Evolutionary conservation across 2,329 filamentous ascomycete genomes (phyloP), one percentile per base, ranked within the genome.

Genomic region (Ceratocystis lukuohia): DNA sequence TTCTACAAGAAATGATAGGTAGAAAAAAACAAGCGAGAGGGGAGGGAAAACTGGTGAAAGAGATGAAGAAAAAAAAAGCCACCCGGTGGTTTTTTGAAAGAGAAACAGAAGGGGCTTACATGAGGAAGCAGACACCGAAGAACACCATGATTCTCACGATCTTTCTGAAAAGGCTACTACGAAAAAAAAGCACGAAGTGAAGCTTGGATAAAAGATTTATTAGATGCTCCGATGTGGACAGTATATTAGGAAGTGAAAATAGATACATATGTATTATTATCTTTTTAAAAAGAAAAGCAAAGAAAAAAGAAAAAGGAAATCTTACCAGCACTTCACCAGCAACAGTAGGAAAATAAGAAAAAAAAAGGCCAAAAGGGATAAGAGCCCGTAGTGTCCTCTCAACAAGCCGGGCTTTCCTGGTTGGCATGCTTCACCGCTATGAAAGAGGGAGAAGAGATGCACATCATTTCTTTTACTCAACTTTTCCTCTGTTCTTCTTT

Each of bases 391-490:
- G 20, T 44, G 30, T 44, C 46, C 28, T 41, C 28, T n/a, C 22
- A 7, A 12, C 48, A 53, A 56, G 48, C 50, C 62, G 44, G 62
- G 61, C 44, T 33, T 37, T 50, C 61, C 61, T 63, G 41, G 61
- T 63, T 48, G 37, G 61, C 37, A 63, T 22, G 61, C 61, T 50
- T 48, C 61, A 62, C 37, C 61, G 61, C 61, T 48, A 63, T 50
- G 46, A 20, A 28, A 30, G 46, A 30, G 37, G 44, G 44, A 48
- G 37, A 62, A 44, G 20, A 62, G 20, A 4, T 46, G 37, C 44
- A 46, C 61, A 44, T 62, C 61, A 46, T 62, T 37, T 37, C 25
- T 10, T 56, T 22, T 53, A 2, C 41, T 50, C n/a, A 17, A 53
- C 44, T 15, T 64, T 25, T 30, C 22, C 17, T 56, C 41, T 64